phyloP scores from a whole-genome alignment of 192 early-diverging fungal species.

The Coemansia sp. region DNA sequence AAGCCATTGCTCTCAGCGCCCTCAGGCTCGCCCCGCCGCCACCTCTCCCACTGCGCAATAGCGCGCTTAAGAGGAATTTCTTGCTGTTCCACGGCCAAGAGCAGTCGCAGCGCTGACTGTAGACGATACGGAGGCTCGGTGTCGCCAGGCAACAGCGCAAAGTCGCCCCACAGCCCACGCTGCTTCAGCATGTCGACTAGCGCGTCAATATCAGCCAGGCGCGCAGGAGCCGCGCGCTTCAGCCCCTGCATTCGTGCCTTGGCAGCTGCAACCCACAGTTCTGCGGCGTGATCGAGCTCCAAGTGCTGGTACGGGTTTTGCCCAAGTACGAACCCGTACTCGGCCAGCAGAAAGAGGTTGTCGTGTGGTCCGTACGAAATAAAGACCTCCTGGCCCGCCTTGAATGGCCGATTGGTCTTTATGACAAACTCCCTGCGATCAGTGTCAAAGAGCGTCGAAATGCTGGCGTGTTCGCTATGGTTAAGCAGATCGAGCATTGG shows the following conservation, averaged over 20 bases:
- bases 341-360: constrained; percentile 48
- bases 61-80: constrained; percentile 17
- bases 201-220: constrained; percentile 10
- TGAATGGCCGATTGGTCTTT: constrained; percentile 60
- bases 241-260: constrained; percentile 15
- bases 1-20: background rate
- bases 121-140: constrained; percentile 40
- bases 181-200: constrained; percentile 26
- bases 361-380: constrained; percentile 54
- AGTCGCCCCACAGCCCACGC: constrained; percentile 49
- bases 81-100: constrained; percentile 22
- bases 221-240: constrained; percentile 5
- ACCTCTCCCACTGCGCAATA: constrained; percentile 31
- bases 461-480: constrained; percentile 63
- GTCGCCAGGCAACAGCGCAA: constrained; percentile 21
- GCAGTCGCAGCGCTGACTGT: constrained; percentile 35
- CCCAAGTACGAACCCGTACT: constrained; percentile 47
- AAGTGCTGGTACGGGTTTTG: constrained; percentile 41
- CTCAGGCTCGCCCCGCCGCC: constrained; percentile 23
- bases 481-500: constrained; percentile 79
- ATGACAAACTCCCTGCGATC: constrained; percentile 61
- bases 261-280: constrained; percentile 14
- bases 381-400: constrained; percentile 62
- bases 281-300: constrained; percentile 29
- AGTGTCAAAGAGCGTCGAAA: constrained; percentile 37